Evolutionary conservation across 495 filamentous ascomycete genomes (phyloP), one percentile per base, ranked within the genome.

Genomic region (Penicillium paradoxum): DNA sequence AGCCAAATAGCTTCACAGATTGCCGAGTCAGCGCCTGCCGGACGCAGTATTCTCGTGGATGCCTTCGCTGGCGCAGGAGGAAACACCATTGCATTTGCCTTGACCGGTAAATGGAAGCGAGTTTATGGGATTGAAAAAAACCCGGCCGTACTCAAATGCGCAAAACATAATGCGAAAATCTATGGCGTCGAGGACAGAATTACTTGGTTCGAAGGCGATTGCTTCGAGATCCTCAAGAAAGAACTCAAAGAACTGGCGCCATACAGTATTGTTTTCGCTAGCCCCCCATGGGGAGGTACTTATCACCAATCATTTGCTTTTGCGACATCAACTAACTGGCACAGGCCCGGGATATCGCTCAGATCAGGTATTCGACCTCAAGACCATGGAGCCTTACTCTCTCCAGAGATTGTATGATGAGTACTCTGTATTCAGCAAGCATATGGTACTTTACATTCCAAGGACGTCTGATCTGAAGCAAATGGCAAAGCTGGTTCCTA

Each of bases 11-110:
- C 91, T n/a, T 56, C 78, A 18, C 86, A 97, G 59, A 65, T 96
- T 0, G 69, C 79, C 22, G 63, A 70, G 17, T 62, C 73, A 33
- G 63, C 76, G 45, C 73, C 89, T 58, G 54, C 73, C 48, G 65
- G 79, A 57, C 68, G 78, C 45, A 77, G 64, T 3, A 73, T 84
- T 49, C 58, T 97, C 27, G 81, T 98, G 38, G 93, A 98, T 66
- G 80, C 86, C 15, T 97, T 98, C 73, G 86, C 84, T 19, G 93
- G 93, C 27, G 89, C 90, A 8, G 93, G 93, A 14, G 93, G 91
- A 45, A 97, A 98, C 65, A 79, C 85, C n/a, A 98, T 98, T 54
- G 89, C 91, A 25, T 95, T 97, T 62, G 93, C 93, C 13, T 74
- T 82, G 7, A 85, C 85, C 3, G 80, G 79, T 9, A 79, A 81